Evolutionary conservation across 2,329 filamentous ascomycete species (phyloP), one percentile per base, ranked within the genome.

Genomic region (Neoascochyta sp.): DNA sequence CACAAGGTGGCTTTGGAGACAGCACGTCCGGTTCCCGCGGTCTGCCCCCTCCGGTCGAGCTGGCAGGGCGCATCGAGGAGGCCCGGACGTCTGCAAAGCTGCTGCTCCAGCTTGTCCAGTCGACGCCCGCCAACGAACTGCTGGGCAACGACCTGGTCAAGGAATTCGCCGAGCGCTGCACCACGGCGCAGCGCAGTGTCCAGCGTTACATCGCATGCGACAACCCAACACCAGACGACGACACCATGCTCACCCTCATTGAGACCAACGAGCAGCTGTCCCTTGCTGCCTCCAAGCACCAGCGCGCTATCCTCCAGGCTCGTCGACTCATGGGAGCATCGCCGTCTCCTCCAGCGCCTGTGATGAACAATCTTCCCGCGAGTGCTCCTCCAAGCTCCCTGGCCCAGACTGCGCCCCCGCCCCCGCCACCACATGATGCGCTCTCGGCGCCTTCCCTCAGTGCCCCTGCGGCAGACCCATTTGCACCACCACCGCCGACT

Each of bases 231-330:
- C 89, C 90, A 0, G 92, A 96, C 61, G 90, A 95, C 52, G 83
- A 95, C 47, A 96, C 90, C 1, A 87, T 96, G 76, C 80, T 92
- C 57, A 89, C 80, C 9, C 69, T 98, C 40, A 95, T 98, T 53
- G 88, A 95, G 62, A 92, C 87, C 9, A 95, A 94, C 58, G 92
- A 96, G 63, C 84, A 90, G 57, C 71, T 98, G 16, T 85, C 86
- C 39, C 78, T 85, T 24, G 82, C 89, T 0, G 72, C 90, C 22
- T 92, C 80, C 43, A 81, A 87, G 56, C 86, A 95, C 61, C 86
- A 94, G 62, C 80, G 88, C 32, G 83, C 87, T 7, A 69, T 93
- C 22, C 67, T 81, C 5, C 67, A 73, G 39, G 78, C 77, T 7
- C 68, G 78, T 24, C 70, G 73, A 27, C 52, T 61, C 3, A 44